Base-by-base conservation (phyloP, 495 filamentous ascomycete species). In the Tuber magnatum region DNA sequence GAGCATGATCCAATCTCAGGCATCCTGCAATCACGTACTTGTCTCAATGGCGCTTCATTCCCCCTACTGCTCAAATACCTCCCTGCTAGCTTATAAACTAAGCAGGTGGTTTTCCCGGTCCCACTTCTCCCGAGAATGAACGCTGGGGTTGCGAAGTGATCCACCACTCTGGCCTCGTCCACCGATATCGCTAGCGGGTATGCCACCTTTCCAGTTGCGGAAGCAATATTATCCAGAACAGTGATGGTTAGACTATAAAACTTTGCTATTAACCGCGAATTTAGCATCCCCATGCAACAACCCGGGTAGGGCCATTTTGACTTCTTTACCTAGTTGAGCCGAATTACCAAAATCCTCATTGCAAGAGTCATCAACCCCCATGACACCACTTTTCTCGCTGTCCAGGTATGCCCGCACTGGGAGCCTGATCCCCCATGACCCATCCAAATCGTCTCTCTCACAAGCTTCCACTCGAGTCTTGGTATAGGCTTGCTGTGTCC, bases 71-170 rank as follows among this genome's bases (percentile, higher is more conserved):
- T 69, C 42, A 79, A 28, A 42, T 79, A 79, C 51, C 71, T 78
- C 12, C 77, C 69, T 12, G 85, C 61, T 12, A 86, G 70, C 61
- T 86, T 86, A 65, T 83, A 86, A 8, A 85, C 71, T 1, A 86
- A 70, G 42, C 85, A 86, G 0, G 84, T 85, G 0, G 85, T 86
- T 74, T 86, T 86, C 0, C 85, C 85, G 0, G 85, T 86, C 6
- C 85, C 85, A 48, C 85, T 86, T 68, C 85, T 76, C 22, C 85
- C 85, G 40, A 86, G 48, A 10, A 86, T 86, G 41, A 86, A 74
- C 70, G 75, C 84, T 0, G 84, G 75, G 41, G 79, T 81, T 24
- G 78, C 48, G 56, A 81, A 80, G 46, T 86, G 84, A 6, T 74
- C 71, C 9, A 86, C 83, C 28, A 85, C 80, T 10, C 75, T 69